Percentiles rank a stretch among this genome's conserved stretches.
These are phyloP conservation scores for Trichoderma virens DNA, from an alignment of 495 filamentous ascomycete species.

Conservation along the genomic window DNA sequence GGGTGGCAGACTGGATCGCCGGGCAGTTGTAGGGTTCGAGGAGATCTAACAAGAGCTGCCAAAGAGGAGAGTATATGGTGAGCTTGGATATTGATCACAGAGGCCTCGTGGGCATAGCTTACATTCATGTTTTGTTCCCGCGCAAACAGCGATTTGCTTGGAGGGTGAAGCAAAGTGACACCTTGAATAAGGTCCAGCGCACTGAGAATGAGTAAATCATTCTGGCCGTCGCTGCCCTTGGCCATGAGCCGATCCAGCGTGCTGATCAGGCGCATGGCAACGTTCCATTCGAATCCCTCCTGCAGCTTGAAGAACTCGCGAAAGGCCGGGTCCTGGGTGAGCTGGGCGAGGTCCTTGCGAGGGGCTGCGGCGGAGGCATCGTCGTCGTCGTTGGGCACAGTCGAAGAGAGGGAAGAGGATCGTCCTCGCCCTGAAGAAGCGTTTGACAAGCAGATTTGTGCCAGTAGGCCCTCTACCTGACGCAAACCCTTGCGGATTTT, in stretches of 20 bases:
- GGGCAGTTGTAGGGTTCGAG: conserved; percentile 89
- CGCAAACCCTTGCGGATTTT: conserved; percentile 91
- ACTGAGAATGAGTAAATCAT: conserved; percentile 82
- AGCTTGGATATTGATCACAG: not conserved
- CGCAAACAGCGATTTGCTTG: conserved; percentile 77
- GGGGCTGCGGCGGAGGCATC: conserved; percentile 32
- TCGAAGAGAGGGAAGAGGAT: conserved; percentile 71
- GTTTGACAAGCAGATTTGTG: conserved; percentile 83
- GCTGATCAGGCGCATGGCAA: conserved; percentile 75
- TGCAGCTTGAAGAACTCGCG: conserved; percentile 94
- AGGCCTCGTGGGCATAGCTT: conserved; percentile 17
- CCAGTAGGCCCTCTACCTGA: conserved; percentile 91
- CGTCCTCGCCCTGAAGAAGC: conserved; percentile 58
- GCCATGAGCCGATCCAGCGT: conserved; percentile 85
- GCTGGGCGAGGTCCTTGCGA: conserved; percentile 55
- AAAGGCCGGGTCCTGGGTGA: conserved; percentile 83
- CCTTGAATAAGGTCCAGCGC: conserved; percentile 89
- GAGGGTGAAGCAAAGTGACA: conserved; percentile 84
- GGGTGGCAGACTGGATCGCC: conserved; percentile 79
- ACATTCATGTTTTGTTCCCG: conserved; percentile 93
- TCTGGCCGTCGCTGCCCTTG: conserved; percentile 68
- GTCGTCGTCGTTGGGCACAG: conserved; percentile 55
- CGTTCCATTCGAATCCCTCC: conserved; percentile 97
- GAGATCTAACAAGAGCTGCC: conserved; percentile 77
- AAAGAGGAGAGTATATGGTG: not conserved